Conservation (phyloP, 2,329 filamentous ascomycete genomes). For the Xylariomycetidae sp. region DNA sequence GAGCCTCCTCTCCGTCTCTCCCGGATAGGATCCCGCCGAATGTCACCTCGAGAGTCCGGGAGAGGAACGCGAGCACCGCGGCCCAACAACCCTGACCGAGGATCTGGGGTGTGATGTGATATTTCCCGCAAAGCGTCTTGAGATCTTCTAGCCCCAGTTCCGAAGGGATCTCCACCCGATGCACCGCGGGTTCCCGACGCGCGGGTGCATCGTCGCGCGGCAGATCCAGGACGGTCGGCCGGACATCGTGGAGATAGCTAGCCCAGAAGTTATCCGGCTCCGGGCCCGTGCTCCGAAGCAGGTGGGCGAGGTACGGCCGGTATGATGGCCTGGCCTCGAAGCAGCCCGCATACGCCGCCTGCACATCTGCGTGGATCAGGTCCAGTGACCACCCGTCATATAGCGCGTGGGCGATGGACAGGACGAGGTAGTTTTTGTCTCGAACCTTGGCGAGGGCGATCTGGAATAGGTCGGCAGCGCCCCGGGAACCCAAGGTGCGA, state of each 20-base stretch:
- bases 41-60: conserved; percentile 64
- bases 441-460: conserved; percentile 36
- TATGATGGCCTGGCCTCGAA: conserved; percentile 41
- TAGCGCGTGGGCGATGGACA: conserved; percentile 80
- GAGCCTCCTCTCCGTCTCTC: conserved; percentile 66
- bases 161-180: conserved; percentile 45
- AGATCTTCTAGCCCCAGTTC: conserved; percentile 36
- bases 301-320: conserved; percentile 48
- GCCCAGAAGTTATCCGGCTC: conserved; percentile 64
- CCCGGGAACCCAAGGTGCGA: conserved; percentile 33
- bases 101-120: conserved; percentile 69
- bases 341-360: conserved; percentile 53
- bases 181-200: too few relatives aligned
- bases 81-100: conserved; percentile 76
- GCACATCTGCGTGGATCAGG: conserved; percentile 68
- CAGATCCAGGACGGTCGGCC: too few relatives aligned
- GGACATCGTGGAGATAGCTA: conserved; percentile 54
- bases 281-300: conserved; percentile 38
- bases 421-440: conserved; percentile 38
- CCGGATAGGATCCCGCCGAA: conserved; percentile 85
- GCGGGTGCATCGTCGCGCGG: too few relatives aligned
- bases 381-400: conserved; percentile 86
- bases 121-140: conserved; percentile 57
- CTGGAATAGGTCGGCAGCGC: conserved; percentile 41
- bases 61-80: conserved; percentile 59